Conservation (phyloP, 192 early-diverging fungal species). For the Backusella tarrabulga region DNA sequence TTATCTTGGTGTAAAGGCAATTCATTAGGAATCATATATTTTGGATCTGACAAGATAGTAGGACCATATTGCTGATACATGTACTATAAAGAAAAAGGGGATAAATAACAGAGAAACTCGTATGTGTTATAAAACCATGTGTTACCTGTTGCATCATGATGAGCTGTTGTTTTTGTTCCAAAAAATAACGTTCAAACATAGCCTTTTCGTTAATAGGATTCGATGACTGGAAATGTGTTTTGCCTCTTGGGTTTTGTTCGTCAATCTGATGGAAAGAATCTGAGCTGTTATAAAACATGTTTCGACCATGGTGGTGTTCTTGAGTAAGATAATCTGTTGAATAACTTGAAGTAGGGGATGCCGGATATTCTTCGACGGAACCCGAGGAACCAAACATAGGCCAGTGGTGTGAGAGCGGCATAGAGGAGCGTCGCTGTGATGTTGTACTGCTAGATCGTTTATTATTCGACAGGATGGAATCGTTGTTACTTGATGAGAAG, state of each 20-base stretch:
- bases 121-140: neutral
- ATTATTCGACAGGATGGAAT: neutral
- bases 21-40: neutral
- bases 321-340: neutral
- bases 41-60: neutral
- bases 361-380: neutral
- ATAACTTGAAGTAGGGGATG: neutral
- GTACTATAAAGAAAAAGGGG: neutral
- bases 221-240: neutral
- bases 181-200: neutral
- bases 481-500: neutral
- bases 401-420: neutral
- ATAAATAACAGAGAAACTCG: neutral
- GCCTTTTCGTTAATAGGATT: neutral
- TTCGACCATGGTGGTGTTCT: neutral
- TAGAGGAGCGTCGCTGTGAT: neutral
- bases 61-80: neutral
- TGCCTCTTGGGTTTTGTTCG: neutral
- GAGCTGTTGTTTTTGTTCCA: neutral
- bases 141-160: slow-evolving; percentile 6
- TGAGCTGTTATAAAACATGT: neutral
- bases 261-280: neutral
- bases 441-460: neutral
- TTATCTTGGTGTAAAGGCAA: neutral
- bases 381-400: neutral